These are phyloP conservation scores for Hirschioporus abietinus DNA, from an alignment of 768 basidiomycete genomes.

Conservation along the genomic window DNA sequence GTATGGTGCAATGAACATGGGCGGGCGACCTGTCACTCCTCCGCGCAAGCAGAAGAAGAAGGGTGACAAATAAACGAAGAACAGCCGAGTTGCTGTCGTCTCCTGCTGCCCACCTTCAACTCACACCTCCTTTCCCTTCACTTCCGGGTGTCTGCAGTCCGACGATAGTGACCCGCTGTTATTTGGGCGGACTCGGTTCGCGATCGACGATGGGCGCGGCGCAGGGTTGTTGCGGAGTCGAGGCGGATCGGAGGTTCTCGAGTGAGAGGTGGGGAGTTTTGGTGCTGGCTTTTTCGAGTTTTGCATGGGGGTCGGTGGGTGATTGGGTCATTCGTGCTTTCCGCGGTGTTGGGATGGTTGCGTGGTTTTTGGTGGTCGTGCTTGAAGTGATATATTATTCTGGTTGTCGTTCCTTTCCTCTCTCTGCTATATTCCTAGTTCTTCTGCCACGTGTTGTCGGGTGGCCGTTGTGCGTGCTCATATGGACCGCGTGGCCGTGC, in stretches of 20 bases:
- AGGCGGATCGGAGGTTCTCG: not conserved
- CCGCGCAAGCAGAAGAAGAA: constrained; percentile 98
- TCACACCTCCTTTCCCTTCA: not conserved
- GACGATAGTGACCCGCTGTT: not conserved
- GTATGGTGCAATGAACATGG: constrained; percentile 82
- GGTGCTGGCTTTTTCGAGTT: not conserved
- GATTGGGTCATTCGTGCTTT: not conserved
- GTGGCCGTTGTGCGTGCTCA: not conserved
- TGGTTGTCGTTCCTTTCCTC: not conserved
- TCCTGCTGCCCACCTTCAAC: not conserved
- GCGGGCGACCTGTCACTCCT: constrained; percentile 79
- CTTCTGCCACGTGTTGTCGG: not conserved
- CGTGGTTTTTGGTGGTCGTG: not conserved
- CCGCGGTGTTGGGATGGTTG: not conserved
- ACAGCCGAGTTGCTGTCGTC: not conserved
- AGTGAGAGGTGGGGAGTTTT: not conserved
- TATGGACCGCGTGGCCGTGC: not conserved
- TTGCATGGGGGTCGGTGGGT: not conserved
- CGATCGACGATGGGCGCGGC: not conserved
- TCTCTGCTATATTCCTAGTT: not conserved
- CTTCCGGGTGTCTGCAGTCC: not conserved
- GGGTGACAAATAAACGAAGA: constrained; percentile 51
- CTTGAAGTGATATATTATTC: not conserved
- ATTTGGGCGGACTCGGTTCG: not conserved
- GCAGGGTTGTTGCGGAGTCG: not conserved